Base-by-base conservation (phyloP, 2,329 filamentous ascomycete species). In the Dactylellina drechsleri region DNA sequence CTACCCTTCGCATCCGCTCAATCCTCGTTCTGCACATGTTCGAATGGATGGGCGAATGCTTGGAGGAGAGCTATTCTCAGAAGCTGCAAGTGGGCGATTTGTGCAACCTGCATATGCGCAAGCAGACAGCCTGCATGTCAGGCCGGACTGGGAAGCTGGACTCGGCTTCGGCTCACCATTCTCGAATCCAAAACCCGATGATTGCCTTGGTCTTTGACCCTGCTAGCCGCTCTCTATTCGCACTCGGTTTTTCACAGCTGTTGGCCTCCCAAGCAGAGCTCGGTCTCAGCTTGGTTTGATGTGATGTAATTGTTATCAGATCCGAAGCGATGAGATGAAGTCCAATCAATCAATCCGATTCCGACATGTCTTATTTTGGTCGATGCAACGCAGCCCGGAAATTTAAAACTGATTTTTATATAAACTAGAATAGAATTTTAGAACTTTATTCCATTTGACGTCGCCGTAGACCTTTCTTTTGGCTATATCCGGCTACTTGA, bases 61-160 rank as follows among this genome's bases (percentile, higher is more conserved):
- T 36, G 31, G 49, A 52, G 20, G 26, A 28, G 13, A 43, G 20
- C 54, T 65, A 72, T 64, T 65, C 54, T 40, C 67, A 36, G 31
- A 36, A 64, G 67, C 54, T 66, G 60, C 67, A 66, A 60, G 67
- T 49, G 67, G 31, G 60, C 54, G 45, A 59, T 16, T 41, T 18
- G 52, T 60, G 65, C 65, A 54, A 59, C 65, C 56, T 73, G 68
- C 68, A 66, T 58, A 40, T 45, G 54, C 56, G 61, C 68, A 61
- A 66, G 31, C 68, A 53, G 58, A 26, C 49, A 66, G 15, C 56
- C 16, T 47, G 47, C 52, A 49, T 56, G 45, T 61, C 57, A 73
- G 57, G 54, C 68, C 60, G 53, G 43, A 43, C 47, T 49, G 40
- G 60, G 68, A 54, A 73, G 68, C 68, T 73, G 26, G 59, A 57